Conservation (phyloP, 345 rosid species). For the Brassica napus region Da-Ae NC_063444.1:27521001-27521500, state of each 20-base stretch:
- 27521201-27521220: background rate
- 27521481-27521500: constrained; percentile 73
- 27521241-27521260: background rate
- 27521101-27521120: constrained; percentile 98
- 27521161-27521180: background rate
- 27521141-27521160: no score
- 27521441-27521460: constrained; percentile 89
- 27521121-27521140: background rate
- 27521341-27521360: constrained; percentile 92
- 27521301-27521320: constrained; percentile 98
- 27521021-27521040: constrained; percentile 93
- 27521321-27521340: constrained; percentile 82
- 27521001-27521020: constrained; percentile 33
- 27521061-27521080: constrained; percentile 88
- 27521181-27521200: background rate
- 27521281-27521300: constrained; percentile 63
- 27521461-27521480: constrained; percentile 91
- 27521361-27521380: constrained; percentile 94
- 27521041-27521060: constrained; percentile 98
- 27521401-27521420: constrained; percentile 82
- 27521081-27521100: constrained; percentile 61
- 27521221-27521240: background rate
- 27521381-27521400: constrained; percentile 98
- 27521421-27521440: constrained; percentile 87
- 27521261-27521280: constrained; percentile 1